Percentiles rank a stretch among this genome's conserved stretches.
Evolutionary conservation across 2,329 filamentous ascomycete genomes (phyloP).

Genomic region (Ploettnerulaceae sp.): DNA sequence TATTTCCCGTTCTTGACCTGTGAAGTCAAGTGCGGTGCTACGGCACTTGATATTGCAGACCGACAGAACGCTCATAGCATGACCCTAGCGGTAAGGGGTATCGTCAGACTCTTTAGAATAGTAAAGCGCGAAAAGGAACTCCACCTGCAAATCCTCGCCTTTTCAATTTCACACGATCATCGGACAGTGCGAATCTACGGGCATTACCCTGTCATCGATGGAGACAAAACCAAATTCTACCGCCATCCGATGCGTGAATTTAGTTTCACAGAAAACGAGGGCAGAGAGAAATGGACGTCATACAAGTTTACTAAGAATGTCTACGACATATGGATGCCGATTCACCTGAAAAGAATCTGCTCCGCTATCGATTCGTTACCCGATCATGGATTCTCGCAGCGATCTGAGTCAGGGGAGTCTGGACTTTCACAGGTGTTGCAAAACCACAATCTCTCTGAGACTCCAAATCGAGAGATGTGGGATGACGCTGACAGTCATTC

Average conservation of each 20-base stretch:
- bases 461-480: no score
- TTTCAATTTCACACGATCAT: constrained; percentile 33
- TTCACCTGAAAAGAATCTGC: constrained; percentile 33
- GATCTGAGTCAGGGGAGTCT: constrained; percentile 16
- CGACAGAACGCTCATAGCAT: constrained; percentile 37
- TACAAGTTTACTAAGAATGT: constrained; percentile 29
- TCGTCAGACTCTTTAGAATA: constrained; percentile 26
- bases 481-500: no score
- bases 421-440: constrained; percentile 6
- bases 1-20: no score
- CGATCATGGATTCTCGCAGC: constrained; percentile 21
- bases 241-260: constrained; percentile 32
- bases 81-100: constrained; percentile 37
- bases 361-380: constrained; percentile 28
- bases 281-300: constrained; percentile 31
- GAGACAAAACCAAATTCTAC: constrained; percentile 29
- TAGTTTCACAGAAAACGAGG: constrained; percentile 26
- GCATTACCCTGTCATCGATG: constrained; percentile 30
- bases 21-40: no score
- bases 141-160: constrained; percentile 38
- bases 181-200: constrained; percentile 32
- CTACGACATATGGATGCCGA: constrained; percentile 32
- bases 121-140: constrained; percentile 16
- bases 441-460: no score
- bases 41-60: constrained; percentile 36